Evolutionary conservation across 1,284 basidiomycete species (phyloP).

Genomic region (Naganishia liquefaciens): DNA sequence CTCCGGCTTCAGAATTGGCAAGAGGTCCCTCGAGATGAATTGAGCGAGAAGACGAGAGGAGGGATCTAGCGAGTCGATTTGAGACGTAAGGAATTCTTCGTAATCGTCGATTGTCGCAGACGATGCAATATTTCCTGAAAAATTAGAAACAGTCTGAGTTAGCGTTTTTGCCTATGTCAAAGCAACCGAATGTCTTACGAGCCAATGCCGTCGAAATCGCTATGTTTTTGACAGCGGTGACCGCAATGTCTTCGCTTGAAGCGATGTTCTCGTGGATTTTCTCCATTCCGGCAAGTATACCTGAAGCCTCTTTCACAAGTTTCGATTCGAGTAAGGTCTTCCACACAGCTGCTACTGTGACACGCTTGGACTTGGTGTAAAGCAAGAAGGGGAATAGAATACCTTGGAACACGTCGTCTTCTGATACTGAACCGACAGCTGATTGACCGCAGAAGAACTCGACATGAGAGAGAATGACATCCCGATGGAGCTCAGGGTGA

Average conservation of each 20-base stretch:
- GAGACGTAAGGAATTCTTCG: conserved; percentile 57
- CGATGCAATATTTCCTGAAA: conserved; percentile 27
- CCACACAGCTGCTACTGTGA: conserved; percentile 31
- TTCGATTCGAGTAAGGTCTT: conserved; percentile 22
- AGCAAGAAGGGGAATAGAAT: conserved; percentile 73
- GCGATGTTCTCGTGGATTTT: conserved; percentile 27
- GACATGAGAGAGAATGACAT: conserved; percentile 63
- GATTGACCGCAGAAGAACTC: conserved; percentile 61
- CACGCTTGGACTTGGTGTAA: conserved; percentile 60
- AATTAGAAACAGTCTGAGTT: not conserved
- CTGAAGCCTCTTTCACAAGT: not conserved
- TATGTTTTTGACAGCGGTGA: conserved; percentile 57
- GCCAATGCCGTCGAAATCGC: conserved; percentile 63
- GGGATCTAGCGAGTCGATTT: conserved; percentile 58
- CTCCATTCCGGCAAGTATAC: conserved; percentile 12
- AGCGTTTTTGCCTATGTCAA: conserved; percentile 18
- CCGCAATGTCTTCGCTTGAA: conserved; percentile 1
- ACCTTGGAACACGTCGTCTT: conserved; percentile 60
- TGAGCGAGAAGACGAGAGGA: conserved; percentile 63
- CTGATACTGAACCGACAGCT: conserved; percentile 45
- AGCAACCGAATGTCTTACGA: conserved; percentile 56
- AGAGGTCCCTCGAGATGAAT: conserved; percentile 62
- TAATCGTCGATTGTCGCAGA: conserved; percentile 62
- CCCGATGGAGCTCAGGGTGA: conserved; percentile 56
- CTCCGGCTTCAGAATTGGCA: conserved; percentile 61